Evolutionary conservation across 441 rosid species (phyloP).

Genomic region (Gossypium schwendimanii): DNA sequence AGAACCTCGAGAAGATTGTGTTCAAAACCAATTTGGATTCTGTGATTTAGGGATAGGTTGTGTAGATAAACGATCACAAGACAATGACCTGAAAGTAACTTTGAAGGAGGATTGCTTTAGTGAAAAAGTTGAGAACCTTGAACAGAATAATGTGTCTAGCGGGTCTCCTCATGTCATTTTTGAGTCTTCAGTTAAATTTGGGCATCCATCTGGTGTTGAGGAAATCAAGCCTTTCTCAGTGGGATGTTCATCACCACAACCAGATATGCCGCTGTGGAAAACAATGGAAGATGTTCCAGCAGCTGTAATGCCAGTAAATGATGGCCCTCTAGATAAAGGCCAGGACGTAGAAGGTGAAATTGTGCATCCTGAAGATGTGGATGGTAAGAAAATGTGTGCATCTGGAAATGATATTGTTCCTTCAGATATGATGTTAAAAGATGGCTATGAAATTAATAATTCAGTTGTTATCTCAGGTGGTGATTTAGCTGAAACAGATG

Average conservation of each 20-base stretch:
- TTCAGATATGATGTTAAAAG: slow-evolving; percentile 16
- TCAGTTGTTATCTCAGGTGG: slow-evolving; percentile 27
- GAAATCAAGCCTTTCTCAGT: slow-evolving; percentile 19
- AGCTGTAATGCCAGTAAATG: slow-evolving; percentile 31
- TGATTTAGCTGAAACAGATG: slow-evolving; percentile 27
- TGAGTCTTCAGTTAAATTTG: slow-evolving; percentile 22
- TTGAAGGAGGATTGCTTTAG: slow-evolving; percentile 17
- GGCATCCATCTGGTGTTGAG: slow-evolving; percentile 14
- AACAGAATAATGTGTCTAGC: slow-evolving; percentile 13
- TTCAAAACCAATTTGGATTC: slow-evolving; percentile 21
- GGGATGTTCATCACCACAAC: slow-evolving; percentile 25
- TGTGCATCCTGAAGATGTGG: slow-evolving; percentile 19
- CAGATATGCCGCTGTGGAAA: slow-evolving; percentile 31
- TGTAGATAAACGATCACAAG: slow-evolving; percentile 3
- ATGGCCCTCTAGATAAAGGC: slow-evolving; percentile 21
- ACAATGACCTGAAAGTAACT: slow-evolving; percentile 15
- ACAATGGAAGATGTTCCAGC: slow-evolving; percentile 26
- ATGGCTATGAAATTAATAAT: slow-evolving; percentile 18
- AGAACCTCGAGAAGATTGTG: slow-evolving; percentile 13
- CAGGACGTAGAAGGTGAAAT: slow-evolving; percentile 14
- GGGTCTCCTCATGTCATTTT: slow-evolving; percentile 10
- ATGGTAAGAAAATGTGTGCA: slow-evolving; percentile 17
- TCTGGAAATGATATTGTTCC: slow-evolving; percentile 11
- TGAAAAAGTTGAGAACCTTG: slow-evolving; percentile 14
- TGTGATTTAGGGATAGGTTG: slow-evolving; percentile 16